A percentile compares a stretch with the other conserved stretches of the same genome.
Conservation (phyloP, 352 stramenopile genomes). For the Phytophthora foliorum region DNA sequence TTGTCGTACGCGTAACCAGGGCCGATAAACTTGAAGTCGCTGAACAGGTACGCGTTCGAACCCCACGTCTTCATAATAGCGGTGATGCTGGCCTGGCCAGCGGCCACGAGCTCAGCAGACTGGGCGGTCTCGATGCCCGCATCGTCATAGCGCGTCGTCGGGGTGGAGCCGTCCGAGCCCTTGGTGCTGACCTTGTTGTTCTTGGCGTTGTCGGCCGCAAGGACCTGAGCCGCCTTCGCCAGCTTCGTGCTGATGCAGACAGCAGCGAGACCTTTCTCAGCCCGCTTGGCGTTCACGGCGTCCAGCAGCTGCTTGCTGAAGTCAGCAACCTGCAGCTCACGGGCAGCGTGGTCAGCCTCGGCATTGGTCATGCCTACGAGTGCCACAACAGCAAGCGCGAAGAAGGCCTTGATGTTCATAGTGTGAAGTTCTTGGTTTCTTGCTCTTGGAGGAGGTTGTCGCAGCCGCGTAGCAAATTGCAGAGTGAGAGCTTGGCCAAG, state of each 20-base stretch:
- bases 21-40: slow-evolving; percentile 34
- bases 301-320: slow-evolving; percentile 47
- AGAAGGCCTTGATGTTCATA: slow-evolving; percentile 47
- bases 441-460: slow-evolving; percentile 11
- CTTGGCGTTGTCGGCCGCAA: slow-evolving; percentile 36
- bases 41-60: slow-evolving; percentile 52
- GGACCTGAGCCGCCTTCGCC: slow-evolving; percentile 27
- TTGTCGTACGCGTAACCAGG: slow-evolving; percentile 36
- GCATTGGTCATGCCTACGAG: slow-evolving; percentile 31
- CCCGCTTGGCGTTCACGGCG: slow-evolving; percentile 49
- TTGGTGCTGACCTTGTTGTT: slow-evolving; percentile 42
- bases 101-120: slow-evolving; percentile 53
- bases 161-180: slow-evolving; percentile 40
- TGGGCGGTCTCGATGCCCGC: slow-evolving; percentile 25
- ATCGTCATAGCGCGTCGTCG: slow-evolving; percentile 35
- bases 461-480: slow-evolving; percentile 11
- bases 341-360: slow-evolving; percentile 19
- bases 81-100: slow-evolving; percentile 40
- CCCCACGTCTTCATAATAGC: slow-evolving; percentile 48
- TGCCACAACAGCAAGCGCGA: slow-evolving; percentile 28
- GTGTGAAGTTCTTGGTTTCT: slow-evolving; percentile 10
- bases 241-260: slow-evolving; percentile 57
- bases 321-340: slow-evolving; percentile 44
- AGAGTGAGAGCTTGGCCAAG: slow-evolving; percentile 16
- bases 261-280: slow-evolving; percentile 35